phyloP scores from a whole-genome alignment of 148 eudicot species.

The Polygonum maritimum region DNA sequence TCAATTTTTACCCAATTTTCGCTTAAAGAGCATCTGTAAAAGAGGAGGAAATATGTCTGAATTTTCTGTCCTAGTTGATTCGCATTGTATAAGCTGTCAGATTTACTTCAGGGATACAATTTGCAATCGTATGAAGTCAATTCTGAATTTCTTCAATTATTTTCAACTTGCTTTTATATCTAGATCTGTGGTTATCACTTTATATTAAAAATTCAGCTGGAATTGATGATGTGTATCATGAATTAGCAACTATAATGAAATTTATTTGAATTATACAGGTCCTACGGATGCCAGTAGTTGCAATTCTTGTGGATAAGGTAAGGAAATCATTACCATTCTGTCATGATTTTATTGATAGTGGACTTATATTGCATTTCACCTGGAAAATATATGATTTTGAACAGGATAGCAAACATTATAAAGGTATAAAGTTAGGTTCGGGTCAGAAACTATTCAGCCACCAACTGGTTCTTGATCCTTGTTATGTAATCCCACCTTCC shows the following conservation, averaged over 20 bases:
- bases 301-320: slow-evolving; percentile 69
- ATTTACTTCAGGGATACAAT: neutral
- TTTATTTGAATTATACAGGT: slow-evolving; percentile 35
- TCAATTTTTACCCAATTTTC: neutral
- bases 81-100: neutral
- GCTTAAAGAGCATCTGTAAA: neutral
- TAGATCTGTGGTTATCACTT: neutral
- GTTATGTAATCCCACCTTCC: slow-evolving; percentile 28
- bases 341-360: neutral
- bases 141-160: neutral
- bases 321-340: slow-evolving; percentile 1
- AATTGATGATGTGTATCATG: neutral
- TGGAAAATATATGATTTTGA: neutral
- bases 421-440: slow-evolving; percentile 64
- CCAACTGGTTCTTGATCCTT: slow-evolving; percentile 60
- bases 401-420: slow-evolving; percentile 56
- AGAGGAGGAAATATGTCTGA: neutral
- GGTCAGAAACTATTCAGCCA: slow-evolving; percentile 86
- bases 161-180: neutral
- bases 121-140: neutral
- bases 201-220: neutral
- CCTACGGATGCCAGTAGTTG: slow-evolving; percentile 61
- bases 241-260: neutral
- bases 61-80: neutral
- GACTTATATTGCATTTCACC: neutral